These are phyloP conservation scores for Asterochloris erici DNA, from an alignment of 139 green algal species.

Conservation along the genomic window DNA sequence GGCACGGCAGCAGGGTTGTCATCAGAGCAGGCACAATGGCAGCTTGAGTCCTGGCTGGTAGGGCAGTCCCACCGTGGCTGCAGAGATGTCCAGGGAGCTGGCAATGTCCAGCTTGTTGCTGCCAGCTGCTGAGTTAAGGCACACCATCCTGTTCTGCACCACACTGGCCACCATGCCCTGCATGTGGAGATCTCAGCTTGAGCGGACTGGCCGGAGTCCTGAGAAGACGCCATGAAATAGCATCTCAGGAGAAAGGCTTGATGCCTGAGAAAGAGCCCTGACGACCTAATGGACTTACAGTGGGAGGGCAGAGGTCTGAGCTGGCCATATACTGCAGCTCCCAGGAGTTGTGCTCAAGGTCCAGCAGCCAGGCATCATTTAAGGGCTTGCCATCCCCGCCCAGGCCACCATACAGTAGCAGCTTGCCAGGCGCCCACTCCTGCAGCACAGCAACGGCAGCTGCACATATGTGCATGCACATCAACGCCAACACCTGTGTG, in stretches of 20 bases:
- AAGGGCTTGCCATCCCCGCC: conserved; percentile 48
- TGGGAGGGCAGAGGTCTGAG: conserved; percentile 25
- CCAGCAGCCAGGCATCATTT: conserved; percentile 71
- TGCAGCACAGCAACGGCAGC: conserved; percentile 10
- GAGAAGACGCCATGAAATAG: conserved; percentile 3
- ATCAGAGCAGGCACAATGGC: not conserved
- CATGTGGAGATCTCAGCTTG: too few relatives aligned
- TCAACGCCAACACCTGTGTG: not conserved
- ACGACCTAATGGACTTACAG: not conserved
- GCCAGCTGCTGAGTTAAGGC: conserved; percentile 48
- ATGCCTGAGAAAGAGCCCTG: not conserved
- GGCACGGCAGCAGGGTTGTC: not conserved
- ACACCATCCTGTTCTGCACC: conserved; percentile 34
- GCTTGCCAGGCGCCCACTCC: conserved; percentile 36
- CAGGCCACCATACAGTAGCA: conserved; percentile 76
- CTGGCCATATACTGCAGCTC: conserved; percentile 52
- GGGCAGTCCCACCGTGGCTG: not conserved
- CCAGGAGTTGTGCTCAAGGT: conserved; percentile 53
- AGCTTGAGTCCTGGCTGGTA: not conserved
- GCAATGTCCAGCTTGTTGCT: conserved; percentile 65
- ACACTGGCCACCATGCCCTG: too few relatives aligned
- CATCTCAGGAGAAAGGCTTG: not conserved
- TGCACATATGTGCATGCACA: not conserved
- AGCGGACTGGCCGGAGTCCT: too few relatives aligned
- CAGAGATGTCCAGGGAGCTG: conserved; percentile 56